These are phyloP conservation scores for Globisporangium apiculatum DNA, from an alignment of 352 stramenopile species.

Conservation along the genomic window DNA sequence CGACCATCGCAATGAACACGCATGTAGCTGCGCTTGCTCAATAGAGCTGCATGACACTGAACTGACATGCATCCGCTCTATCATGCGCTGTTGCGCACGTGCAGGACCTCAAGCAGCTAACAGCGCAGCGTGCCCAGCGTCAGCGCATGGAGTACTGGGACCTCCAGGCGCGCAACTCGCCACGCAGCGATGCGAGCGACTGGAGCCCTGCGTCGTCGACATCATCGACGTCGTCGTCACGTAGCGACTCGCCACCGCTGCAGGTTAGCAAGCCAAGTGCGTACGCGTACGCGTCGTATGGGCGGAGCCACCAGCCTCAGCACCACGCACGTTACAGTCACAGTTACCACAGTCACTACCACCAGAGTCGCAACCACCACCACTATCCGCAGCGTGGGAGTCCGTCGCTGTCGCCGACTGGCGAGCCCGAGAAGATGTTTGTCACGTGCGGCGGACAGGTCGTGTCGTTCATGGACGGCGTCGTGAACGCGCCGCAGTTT, in stretches of 20 bases:
- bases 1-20: background rate
- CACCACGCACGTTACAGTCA: background rate
- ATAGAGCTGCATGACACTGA: background rate
- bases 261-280: conserved; percentile 26
- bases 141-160: conserved; percentile 68
- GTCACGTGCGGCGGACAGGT: conserved; percentile 75
- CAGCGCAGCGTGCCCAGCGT: conserved; percentile 52
- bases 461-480: conserved; percentile 78
- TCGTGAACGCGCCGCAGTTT: conserved; percentile 64
- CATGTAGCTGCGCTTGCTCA: background rate
- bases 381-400: conserved; percentile 14
- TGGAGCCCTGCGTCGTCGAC: conserved; percentile 18
- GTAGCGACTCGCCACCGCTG: conserved; percentile 13
- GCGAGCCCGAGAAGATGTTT: conserved; percentile 56
- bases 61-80: conserved; percentile 1
- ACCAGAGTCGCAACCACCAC: conserved; percentile 9
- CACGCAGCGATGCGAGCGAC: conserved; percentile 20
- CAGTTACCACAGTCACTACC: conserved; percentile 1
- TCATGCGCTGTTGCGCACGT: background rate
- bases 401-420: conserved; percentile 16
- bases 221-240: conserved; percentile 12
- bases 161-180: conserved; percentile 38
- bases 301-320: background rate
- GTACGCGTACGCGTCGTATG: conserved; percentile 16
- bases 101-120: conserved; percentile 76